Base-by-base conservation (phyloP, 2,329 filamentous ascomycete genomes). In the Phaeosphaeria sp. region DNA sequence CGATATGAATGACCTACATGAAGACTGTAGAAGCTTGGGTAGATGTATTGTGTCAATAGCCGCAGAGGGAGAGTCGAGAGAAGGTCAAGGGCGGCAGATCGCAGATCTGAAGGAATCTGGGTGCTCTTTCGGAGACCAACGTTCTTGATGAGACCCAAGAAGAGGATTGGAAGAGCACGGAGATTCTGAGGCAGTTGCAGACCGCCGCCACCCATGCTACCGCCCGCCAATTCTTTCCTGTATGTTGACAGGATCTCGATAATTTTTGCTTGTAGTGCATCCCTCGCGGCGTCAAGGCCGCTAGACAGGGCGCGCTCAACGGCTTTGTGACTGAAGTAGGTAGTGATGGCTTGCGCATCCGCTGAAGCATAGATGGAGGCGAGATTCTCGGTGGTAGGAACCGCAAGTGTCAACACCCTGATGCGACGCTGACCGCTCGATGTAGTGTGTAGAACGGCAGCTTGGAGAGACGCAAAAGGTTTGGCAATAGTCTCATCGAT, bases 341-440 rank as follows among this genome's bases (percentile, higher is more conserved):
- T 91, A 2, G 93, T 91, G 67, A 99, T 92, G 15, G 95, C 95
- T 70, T 90, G 90, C 78, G 97, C 94, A 73, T 99, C 95, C 0
- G 95, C 95, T 4, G 92, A 96, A 8, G 95, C 93, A 76, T 97
- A 99, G 18, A 98, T 83, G 73, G 97, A 93, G 3, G 93, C 91
- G 59, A 99, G 80, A 72, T 88, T 94, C 63, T 93, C 91, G 0
- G 95, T 98, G 0, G 95, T 98, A 0, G 95, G 95, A 51, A 99
- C 87, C 36, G 93, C 91, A 63, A 99, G 82, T 0, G 95, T 99
- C 84, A 98, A 85, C 46, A 99, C 95, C 64, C 95, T 88, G 69
- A 99, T 99, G 55, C 95, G 88, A 69, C 95, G 87, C 82, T 99
- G 95, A 51, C 95, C 95, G 72, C 98, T 98, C 83, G 94, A 97